Base-by-base conservation (phyloP, 2,329 filamentous ascomycete genomes). In the Xylariales sp. region DNA sequence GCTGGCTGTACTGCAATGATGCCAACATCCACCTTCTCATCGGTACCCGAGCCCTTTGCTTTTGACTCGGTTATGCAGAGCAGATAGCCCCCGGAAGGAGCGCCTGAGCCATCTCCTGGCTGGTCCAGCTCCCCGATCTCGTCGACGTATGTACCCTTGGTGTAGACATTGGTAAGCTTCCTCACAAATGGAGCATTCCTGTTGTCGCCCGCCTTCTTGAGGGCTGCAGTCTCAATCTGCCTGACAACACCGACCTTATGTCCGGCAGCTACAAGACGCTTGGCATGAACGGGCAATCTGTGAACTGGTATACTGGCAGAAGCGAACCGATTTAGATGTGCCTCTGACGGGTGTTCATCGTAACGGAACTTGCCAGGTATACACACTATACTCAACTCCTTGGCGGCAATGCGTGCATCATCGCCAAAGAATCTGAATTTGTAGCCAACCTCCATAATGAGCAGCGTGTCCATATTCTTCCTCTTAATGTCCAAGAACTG, bases 371-470 rank as follows among this genome's bases (percentile, higher is more conserved):
- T 97, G 25, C 93, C 93, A 0, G 93, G 91, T 53, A 98, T 96
- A 61, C 93, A 98, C 28, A 98, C 86, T 51, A 98, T 96, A 45
- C 88, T 86, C 36, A 98, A 72, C 60, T 91, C 88, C 61, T 91
- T 95, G 10, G 90, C 87, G 4, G 91, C 93, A 40, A 81, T 78
- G 40, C 89, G 79, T 7, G 93, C 93, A 68, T 98, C 93, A 56
- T 97, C 91, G 9, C 93, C 93, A 58, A 95, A 95, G 68, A 98
- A 95, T 24, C 86, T 83, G 65, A 95, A 98, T 61, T 98, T 98
- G 68, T 98, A 98, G 38, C 93, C 93, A 7, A 97, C 93, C 61
- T 98, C 91, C 39, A 97, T 82, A 10, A 97, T 86, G 40, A 98
- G 73, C 15, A 98, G 56, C 0, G 91, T 93, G 58, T 97, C 93